Evolutionary conservation across 495 filamentous ascomycete genomes (phyloP), one percentile per base, ranked within the genome.

Genomic region (Aspergillus nanangensis): DNA sequence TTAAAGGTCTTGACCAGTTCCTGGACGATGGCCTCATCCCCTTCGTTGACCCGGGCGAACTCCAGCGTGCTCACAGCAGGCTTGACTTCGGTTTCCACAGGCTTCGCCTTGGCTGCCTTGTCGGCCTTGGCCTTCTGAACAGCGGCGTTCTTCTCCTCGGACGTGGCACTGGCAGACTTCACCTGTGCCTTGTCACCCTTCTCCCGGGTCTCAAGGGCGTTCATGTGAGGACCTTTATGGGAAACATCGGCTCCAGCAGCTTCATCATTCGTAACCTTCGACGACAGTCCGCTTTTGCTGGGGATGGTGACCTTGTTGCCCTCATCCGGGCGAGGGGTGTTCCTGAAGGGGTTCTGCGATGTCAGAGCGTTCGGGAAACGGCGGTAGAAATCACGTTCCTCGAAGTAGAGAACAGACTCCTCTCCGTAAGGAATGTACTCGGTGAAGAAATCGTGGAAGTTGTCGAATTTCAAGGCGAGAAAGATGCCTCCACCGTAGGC

Each of bases 361-460:
- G 69, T 75, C 14, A 81, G 69, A 23, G 83, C 77, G 48, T 83
- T 82, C 24, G 91, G 92, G 72, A 96, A 96, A 17, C 92, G 82
- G 63, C 85, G 88, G 55, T 87, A 82, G 68, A 94, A 96, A 64
- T 96, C 90, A 35, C 87, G 81, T 68, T 98, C 93, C 69, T 98
- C 93, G 48, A 98, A 87, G 69, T 95, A 97, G n/a, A 94, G 80
- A 20, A 98, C 93, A 13, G 83, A 83, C 54, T 96, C 87, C 69
- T 98, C 93, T 42, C 92, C 94, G 48, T 88, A 95, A 2, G 93
- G 93, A 5, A 98, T 67, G 65, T 93, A 98, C 67, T 96, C 91
- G 35, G 94, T 97, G 72, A 98, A 98, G 71, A 97, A 96, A 61
- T 98, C 93, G 63, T 98, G 94, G 76, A 96, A 96, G 65, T 92